phyloP scores from a whole-genome alignment of 176 grass and related monocot species.

The Thalia dealbata region DNA sequence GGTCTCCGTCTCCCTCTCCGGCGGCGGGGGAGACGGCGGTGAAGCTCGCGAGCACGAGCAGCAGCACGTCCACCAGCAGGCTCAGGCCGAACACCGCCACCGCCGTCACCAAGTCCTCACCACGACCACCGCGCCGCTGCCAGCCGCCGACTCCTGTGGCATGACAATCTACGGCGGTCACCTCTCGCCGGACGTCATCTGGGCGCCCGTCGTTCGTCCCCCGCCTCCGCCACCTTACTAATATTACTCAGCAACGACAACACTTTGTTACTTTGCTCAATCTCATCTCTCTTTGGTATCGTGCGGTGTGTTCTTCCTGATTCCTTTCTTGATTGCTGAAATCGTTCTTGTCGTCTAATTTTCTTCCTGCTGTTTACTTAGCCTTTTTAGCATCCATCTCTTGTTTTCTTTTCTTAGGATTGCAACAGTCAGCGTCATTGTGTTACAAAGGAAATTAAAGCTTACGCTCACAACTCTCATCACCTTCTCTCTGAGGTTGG shows the following conservation, averaged over 20 bases:
- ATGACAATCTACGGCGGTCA: not conserved
- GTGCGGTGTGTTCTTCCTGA: not conserved
- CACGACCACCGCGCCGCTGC: not conserved
- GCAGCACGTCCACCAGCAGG: slow-evolving; percentile 6
- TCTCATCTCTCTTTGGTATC: not conserved
- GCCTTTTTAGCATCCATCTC: not conserved
- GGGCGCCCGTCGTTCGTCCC: not conserved
- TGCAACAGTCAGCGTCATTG: not conserved
- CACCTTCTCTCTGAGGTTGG: not conserved
- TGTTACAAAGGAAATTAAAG: not conserved
- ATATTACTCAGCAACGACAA: not conserved
- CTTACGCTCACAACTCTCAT: not conserved
- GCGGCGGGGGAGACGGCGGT: slow-evolving; percentile 24
- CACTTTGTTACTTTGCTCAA: not conserved
- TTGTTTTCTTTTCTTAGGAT: not conserved
- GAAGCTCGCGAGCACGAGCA: slow-evolving; percentile 13
- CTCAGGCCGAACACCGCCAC: not conserved
- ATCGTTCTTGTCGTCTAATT: too few relatives aligned
- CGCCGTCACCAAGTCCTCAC: slow-evolving; percentile 9
- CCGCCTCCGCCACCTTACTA: not conserved
- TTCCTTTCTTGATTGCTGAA: too few relatives aligned
- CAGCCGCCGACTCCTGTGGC: not conserved
- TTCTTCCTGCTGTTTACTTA: not conserved
- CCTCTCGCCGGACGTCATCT: slow-evolving; percentile 5
- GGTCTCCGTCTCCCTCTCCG: slow-evolving; percentile 40